Base-by-base conservation (phyloP, 208 protist species). In the Trypanosomatidae sp. region DNA sequence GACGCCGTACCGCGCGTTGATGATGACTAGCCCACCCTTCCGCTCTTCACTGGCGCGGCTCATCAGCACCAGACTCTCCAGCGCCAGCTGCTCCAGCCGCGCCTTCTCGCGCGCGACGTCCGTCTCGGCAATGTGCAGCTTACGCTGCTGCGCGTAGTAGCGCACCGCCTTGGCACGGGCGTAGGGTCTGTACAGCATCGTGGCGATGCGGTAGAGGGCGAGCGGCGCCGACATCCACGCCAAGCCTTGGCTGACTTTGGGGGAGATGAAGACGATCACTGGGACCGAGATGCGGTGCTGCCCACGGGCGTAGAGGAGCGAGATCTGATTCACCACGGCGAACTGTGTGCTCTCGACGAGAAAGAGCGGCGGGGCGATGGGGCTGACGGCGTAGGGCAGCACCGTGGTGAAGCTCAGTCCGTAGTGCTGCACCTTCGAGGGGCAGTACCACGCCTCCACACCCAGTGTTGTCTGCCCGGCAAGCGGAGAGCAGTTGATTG, bases 1-100 rank as follows among this genome's bases (percentile, higher is more conserved):
- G 28, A 97, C 88, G 17, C 93, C 93, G 81, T 95, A 97, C 64
- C 82, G 85, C 0, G 91, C 93, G 75, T 94, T 95, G 73, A 95
- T 85, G 46, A 97, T 92, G 30, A 97, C 89, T 12, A 97, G 85
- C 0, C 93, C 93, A 49, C 84, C 84, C 46, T 88, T 85, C 13
- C 79, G 77, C 53, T 94, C 88, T 70, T 97, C 91, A 47, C 33
- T 56, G 8, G 88, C 73, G 30, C 82, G 83, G 66, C 78, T 86
- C 52, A 70, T 60, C 66, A 90, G 69, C 36, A 92, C 80, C n/a
- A 66, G 49, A 7, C 13, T 73, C 77, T 92, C 82, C 33, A 97
- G 53, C 7, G 90, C 89, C 49, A 71, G 74, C 73, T 95, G 90
- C 83, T 97, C 92, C 59, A 87, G 68, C 8, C 86, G 62, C 6